Percentiles rank a stretch among this genome's conserved stretches.
Evolutionary conservation across 1,139 yeast species (phyloP).

Genomic region (Ogataea hybrid): DNA sequence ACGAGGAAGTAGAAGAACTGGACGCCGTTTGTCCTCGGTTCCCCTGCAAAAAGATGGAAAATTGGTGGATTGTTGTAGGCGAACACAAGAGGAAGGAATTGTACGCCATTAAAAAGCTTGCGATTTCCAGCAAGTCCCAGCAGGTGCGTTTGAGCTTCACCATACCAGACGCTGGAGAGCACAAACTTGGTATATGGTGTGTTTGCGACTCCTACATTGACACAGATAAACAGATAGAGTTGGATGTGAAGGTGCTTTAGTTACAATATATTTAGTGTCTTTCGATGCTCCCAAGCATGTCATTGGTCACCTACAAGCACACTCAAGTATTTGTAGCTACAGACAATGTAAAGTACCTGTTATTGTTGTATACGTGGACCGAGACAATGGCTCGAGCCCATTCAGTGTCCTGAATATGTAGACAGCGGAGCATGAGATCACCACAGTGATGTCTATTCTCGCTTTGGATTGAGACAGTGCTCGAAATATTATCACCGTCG

Average conservation of each 20-base stretch:
- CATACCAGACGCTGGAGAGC: conserved; percentile 59
- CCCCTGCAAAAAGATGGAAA: conserved; percentile 63
- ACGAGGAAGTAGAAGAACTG: conserved; percentile 63
- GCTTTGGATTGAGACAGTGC: no score
- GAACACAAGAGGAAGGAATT: conserved; percentile 57
- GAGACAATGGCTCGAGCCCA: no score
- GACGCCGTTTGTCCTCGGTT: conserved; percentile 54
- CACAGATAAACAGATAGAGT: conserved; percentile 78
- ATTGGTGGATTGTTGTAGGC: conserved; percentile 90
- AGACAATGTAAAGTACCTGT: no score
- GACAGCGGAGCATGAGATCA: no score
- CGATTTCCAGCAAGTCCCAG: conserved; percentile 53
- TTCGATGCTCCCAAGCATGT: no score
- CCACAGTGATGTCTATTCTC: no score
- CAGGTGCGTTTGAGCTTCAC: conserved; percentile 53
- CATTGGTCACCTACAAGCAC: no score
- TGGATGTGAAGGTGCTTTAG: conserved; percentile 13
- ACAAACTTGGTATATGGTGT: conserved; percentile 71
- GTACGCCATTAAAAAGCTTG: conserved; percentile 70
- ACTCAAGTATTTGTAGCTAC: no score
- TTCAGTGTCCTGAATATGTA: no score
- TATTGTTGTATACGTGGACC: no score
- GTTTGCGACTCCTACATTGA: conserved; percentile 89
- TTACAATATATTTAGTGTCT: no score
- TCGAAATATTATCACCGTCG: no score